Percentiles rank a stretch among this genome's conserved stretches.
These are phyloP conservation scores for Ustilago shanxiensis DNA, from an alignment of 1,284 basidiomycete species.

Conservation along the genomic window DNA sequence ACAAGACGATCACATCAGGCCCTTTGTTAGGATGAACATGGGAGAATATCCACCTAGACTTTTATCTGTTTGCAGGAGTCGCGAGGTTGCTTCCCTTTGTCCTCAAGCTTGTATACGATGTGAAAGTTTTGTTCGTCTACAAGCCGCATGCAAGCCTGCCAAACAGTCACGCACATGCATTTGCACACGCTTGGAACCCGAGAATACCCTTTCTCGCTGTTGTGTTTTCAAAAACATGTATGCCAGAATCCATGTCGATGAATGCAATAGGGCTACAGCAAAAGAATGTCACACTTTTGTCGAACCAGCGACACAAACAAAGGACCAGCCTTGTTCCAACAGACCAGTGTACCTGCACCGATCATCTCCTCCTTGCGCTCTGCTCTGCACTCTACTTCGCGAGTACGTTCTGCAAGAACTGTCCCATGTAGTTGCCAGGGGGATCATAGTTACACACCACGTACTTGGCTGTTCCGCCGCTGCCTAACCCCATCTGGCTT, in stretches of 20 bases:
- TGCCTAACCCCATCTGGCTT: constrained; percentile 17
- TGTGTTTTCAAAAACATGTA: too few relatives aligned
- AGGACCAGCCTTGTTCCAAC: background rate
- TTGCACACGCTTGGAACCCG: background rate
- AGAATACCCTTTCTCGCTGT: background rate
- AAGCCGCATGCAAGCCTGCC: background rate
- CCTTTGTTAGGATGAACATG: background rate
- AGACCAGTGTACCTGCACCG: constrained; percentile 2
- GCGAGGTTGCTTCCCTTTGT: background rate
- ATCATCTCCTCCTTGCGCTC: background rate
- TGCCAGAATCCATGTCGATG: background rate
- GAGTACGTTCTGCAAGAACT: constrained; percentile 38
- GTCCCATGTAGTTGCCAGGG: constrained; percentile 43
- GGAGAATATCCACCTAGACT: background rate
- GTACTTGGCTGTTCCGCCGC: constrained; percentile 8
- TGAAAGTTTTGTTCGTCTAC: background rate
- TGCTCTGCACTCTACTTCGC: constrained; percentile 3
- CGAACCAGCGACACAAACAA: background rate
- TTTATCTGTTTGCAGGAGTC: background rate
- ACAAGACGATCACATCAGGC: background rate
- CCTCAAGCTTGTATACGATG: background rate
- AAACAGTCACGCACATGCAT: background rate
- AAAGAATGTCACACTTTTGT: background rate
- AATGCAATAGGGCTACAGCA: background rate
- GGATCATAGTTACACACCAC: constrained; percentile 55